Evolutionary conservation across 1,139 yeast species (phyloP).

Genomic region (Sugiyamaella sp.): DNA sequence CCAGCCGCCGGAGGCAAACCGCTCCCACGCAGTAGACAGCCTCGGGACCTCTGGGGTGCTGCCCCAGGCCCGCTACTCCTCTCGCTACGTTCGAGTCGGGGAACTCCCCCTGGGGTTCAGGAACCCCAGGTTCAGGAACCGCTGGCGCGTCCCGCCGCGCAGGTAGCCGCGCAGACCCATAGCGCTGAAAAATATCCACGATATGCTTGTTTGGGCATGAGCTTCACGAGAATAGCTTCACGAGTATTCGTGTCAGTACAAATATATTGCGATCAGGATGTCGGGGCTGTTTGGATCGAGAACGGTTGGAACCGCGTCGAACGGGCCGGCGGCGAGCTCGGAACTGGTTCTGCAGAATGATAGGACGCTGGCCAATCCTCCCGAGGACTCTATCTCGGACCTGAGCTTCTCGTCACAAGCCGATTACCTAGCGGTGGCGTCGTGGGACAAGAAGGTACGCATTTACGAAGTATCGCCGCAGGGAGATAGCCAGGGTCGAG

Average conservation of each 20-base stretch:
- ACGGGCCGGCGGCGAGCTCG: conserved; percentile 33
- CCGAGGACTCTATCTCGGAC: conserved; percentile 91
- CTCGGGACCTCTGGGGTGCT: background rate
- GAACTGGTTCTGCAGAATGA: conserved; percentile 77
- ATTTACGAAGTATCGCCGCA: conserved; percentile 81
- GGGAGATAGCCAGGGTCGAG: conserved; percentile 76
- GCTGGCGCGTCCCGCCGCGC: too few relatives aligned
- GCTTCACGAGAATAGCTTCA: background rate
- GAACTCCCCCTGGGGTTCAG: too few relatives aligned
- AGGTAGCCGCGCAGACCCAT: background rate
- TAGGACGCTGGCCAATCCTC: conserved; percentile 76
- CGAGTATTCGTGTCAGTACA: background rate
- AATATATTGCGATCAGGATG: background rate
- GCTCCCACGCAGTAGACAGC: too few relatives aligned
- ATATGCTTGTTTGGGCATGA: background rate
- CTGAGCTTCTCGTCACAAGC: conserved; percentile 91
- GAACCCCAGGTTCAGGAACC: too few relatives aligned
- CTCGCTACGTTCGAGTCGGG: background rate
- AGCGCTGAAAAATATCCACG: background rate
- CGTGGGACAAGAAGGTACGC: conserved; percentile 96
- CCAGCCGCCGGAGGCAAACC: background rate
- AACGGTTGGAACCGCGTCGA: conserved; percentile 1
- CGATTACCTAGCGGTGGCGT: conserved; percentile 75
- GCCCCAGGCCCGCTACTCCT: background rate
- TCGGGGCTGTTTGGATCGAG: conserved; percentile 10